Evolutionary conservation across 257 asterid genomes (phyloP).

Genomic region (Catharanthus roseus): DNA sequence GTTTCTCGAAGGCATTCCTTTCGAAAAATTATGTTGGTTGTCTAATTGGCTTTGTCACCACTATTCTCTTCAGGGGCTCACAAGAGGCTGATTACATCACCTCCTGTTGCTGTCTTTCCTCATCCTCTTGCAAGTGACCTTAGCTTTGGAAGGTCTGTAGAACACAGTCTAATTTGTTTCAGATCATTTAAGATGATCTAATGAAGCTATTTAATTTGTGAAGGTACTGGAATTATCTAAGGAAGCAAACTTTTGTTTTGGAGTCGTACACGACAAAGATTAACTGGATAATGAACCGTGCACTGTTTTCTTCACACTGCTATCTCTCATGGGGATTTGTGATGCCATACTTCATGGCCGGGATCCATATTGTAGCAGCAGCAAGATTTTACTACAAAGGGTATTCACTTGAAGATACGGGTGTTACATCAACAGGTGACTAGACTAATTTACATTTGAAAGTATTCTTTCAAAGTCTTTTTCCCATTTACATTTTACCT

Average conservation of each 20-base stretch:
- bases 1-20: background rate
- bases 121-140: conserved; percentile 98
- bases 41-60: background rate
- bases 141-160: conserved; percentile 77
- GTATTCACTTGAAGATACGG: conserved; percentile 46
- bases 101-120: conserved; percentile 98
- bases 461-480: background rate
- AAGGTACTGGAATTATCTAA: conserved; percentile 97
- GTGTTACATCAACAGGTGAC: conserved; percentile 63
- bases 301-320: conserved; percentile 77
- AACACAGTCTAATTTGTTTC: conserved; percentile 10
- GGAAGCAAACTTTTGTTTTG: conserved; percentile 96
- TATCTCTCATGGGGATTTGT: conserved; percentile 97
- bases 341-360: conserved; percentile 70
- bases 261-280: conserved; percentile 82
- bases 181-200: conserved; percentile 16
- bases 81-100: conserved; percentile 82
- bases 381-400: conserved; percentile 52
- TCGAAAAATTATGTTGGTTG: background rate
- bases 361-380: conserved; percentile 70
- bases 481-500: background rate
- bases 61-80: conserved; percentile 56
- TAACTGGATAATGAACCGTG: conserved; percentile 96
- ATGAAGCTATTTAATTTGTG: conserved; percentile 15
- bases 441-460: conserved; percentile 11